Conservation (phyloP, 2,329 filamentous ascomycete species). For the Ascocoryne sarcoides region DNA sequence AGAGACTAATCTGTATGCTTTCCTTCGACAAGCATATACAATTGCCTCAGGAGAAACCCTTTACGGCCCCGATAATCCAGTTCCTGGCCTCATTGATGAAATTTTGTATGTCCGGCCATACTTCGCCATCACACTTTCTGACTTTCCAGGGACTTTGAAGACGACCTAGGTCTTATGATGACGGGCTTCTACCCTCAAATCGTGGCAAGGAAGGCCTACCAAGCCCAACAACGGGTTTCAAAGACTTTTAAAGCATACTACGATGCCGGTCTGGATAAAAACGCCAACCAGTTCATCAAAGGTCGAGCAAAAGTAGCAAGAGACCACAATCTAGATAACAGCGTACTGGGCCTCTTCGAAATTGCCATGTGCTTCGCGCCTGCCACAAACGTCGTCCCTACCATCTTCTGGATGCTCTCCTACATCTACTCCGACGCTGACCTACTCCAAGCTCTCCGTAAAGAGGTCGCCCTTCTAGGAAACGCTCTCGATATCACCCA, state of each 20-base stretch:
- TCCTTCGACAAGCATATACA: constrained; percentile 32
- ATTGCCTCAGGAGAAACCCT: constrained; percentile 32
- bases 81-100: constrained; percentile 29
- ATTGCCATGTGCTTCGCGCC: constrained; percentile 24
- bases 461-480: constrained; percentile 20
- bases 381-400: constrained; percentile 31
- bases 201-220: constrained; percentile 24
- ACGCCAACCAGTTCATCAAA: constrained; percentile 11
- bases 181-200: constrained; percentile 26
- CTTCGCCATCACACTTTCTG: background rate
- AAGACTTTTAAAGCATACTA: constrained; percentile 29
- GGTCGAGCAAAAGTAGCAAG: too few relatives aligned
- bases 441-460: constrained; percentile 23
- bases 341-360: constrained; percentile 26
- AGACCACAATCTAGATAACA: too few relatives aligned
- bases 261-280: constrained; percentile 18
- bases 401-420: constrained; percentile 31
- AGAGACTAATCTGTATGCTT: constrained; percentile 31
- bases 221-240: constrained; percentile 30
- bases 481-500: constrained; percentile 28
- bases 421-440: constrained; percentile 27
- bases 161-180: constrained; percentile 21
- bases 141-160: constrained; percentile 22
- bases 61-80: constrained; percentile 36
- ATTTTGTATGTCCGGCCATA: constrained; percentile 27